These are phyloP conservation scores for Echinochloa phyllopogon DNA, from an alignment of 176 grass and related monocot genomes.

Conservation along the genomic window DNA sequence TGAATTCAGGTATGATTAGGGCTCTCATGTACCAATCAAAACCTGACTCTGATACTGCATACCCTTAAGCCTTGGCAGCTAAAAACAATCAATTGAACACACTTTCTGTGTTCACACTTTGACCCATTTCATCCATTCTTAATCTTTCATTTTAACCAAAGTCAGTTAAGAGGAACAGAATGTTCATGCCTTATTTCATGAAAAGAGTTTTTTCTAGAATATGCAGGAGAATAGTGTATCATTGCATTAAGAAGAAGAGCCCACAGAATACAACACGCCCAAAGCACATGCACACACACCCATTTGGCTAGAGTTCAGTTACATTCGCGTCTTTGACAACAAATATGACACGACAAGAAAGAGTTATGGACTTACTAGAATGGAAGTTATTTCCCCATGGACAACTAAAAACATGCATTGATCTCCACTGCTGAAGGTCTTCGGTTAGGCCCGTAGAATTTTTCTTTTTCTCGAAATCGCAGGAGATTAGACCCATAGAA, in stretches of 20 bases:
- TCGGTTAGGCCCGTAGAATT: background rate
- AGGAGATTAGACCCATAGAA: background rate
- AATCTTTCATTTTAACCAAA: conserved; percentile 8
- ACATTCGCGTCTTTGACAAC: too few species aligned
- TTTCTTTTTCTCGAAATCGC: too few species aligned
- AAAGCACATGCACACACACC: too few species aligned
- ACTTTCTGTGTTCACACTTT: background rate
- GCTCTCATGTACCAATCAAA: conserved; percentile 9
- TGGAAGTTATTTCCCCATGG: background rate
- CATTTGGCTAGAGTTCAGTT: too few species aligned
- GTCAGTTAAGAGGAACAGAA: background rate
- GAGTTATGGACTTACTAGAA: background rate
- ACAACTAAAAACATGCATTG: background rate
- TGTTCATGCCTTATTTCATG: background rate
- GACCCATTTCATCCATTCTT: background rate
- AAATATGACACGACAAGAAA: background rate
- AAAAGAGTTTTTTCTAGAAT: too few species aligned
- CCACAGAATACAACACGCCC: too few species aligned
- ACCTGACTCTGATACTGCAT: background rate
- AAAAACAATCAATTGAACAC: background rate
- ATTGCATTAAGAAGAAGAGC: too few species aligned
- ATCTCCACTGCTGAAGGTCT: background rate
- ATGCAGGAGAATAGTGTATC: too few species aligned
- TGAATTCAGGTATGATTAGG: background rate
- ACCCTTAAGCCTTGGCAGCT: background rate